Evolutionary conservation across 768 basidiomycete species (phyloP).

Genomic region (Kwoniella pini): DNA sequence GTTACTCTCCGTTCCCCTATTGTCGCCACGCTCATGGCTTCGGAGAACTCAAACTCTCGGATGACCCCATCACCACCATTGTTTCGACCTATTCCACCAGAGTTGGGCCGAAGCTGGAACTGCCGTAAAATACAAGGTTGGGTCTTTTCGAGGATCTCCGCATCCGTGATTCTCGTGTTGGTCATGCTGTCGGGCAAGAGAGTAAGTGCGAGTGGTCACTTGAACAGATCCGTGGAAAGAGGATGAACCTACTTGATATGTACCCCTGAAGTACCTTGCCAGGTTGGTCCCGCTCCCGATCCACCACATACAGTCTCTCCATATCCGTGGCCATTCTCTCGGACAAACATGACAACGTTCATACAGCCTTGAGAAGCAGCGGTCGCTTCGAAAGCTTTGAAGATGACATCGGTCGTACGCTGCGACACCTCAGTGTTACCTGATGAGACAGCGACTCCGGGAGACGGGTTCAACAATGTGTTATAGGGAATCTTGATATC

Average conservation of each 20-base stretch:
- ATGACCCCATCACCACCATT: conserved; percentile 37
- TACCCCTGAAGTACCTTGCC: conserved; percentile 35
- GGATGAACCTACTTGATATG: too few relatives aligned
- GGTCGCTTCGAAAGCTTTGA: conserved; percentile 87
- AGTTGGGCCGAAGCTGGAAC: conserved; percentile 30
- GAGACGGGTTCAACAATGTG: conserved; percentile 74
- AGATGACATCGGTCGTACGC: conserved; percentile 89
- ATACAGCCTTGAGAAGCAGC: conserved; percentile 88
- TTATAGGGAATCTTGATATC: conserved; percentile 76
- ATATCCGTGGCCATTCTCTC: conserved; percentile 76
- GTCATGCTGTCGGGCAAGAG: conserved; percentile 25
- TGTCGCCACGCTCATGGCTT: conserved; percentile 21
- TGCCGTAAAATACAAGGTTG: conserved; percentile 39
- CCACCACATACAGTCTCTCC: conserved; percentile 61
- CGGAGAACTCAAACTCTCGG: conserved; percentile 14
- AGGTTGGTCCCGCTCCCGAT: conserved; percentile 40
- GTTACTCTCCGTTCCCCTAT: conserved; percentile 36
- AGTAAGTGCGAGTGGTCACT: too few relatives aligned
- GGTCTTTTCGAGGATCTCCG: conserved; percentile 36
- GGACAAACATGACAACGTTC: conserved; percentile 83
- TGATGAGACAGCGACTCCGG: conserved; percentile 81
- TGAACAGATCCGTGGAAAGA: too few relatives aligned
- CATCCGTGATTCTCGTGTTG: conserved; percentile 38
- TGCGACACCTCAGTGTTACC: conserved; percentile 91
- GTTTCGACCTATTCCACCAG: conserved; percentile 37